Base-by-base conservation (phyloP, 495 filamentous ascomycete genomes). In the Neurospora tetraspora region DNA sequence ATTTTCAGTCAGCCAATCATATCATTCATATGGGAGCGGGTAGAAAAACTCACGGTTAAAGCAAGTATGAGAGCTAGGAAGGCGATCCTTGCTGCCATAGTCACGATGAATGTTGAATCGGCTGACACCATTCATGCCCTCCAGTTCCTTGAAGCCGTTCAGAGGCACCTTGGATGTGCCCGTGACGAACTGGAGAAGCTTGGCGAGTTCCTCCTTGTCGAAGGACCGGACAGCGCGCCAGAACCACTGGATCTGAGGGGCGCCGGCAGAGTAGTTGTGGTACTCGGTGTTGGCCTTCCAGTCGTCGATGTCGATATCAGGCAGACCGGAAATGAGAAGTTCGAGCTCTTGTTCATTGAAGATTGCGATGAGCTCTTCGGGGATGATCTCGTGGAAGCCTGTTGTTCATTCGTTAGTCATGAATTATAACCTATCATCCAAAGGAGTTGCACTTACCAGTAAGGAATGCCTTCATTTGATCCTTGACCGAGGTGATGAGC, bases 281-380 rank as follows among this genome's bases (percentile, higher is more conserved):
- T 98, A 98, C 78, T 98, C 96, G 23, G 94, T 97, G 82, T 97
- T 96, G 81, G 91, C 92, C 89, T 97, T 97, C 96, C 96, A 99
- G 84, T 99, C 96, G 76, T 99, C 96, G 39, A 98, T 90, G 73
- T 98, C 94, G 75, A 99, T 97, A 76, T 98, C 96, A 7, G 96
- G 96, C 53, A 99, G 85, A 82, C 96, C 96, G 59, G 96, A 99
- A 79, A 99, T 99, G 70, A 99, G 84, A 43, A 99, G 85, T 80
- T 99, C 96, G 20, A 99, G 87, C 81, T 99, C 96, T 80, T 98
- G 96, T 81, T 98, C 96, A 81, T 97, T 97, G 88, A 99, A 99
- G 76, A 99, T 99, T 70, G 93, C 89, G 76, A 99, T 93, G 65
- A 99, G 87, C 73, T 98, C 94, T 5, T 93, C 91, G 7, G 95